Base-by-base conservation (phyloP, 768 basidiomycete genomes). In the Pleurotus sapidus region DNA sequence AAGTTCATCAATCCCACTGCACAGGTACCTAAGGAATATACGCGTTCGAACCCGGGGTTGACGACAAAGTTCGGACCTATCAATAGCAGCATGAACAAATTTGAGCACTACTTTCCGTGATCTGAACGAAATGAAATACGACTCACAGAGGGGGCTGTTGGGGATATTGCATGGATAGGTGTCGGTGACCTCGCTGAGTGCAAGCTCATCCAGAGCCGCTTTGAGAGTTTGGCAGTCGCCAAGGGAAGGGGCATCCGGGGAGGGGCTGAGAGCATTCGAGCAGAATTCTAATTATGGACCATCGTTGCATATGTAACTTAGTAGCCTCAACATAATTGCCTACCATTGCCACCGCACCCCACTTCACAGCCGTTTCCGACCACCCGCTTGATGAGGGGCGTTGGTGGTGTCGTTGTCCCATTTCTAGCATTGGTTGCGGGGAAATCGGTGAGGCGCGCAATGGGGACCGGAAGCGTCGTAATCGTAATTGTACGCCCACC, bases 31-130 rank as follows among this genome's bases (percentile, higher is more conserved):
- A 30, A 40, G 24, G 46, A 57, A 24, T 56, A 59, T 5, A 43
- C 30, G 5, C 46, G 34, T 27, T 59, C 58, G n/a, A 48, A 56
- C 18, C 38, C 55, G 37, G 58, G 58, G 11, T 12, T 18, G 27
- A 59, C 47, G 3, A 49, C 30, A 20, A 57, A 60, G 49, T 57
- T 60, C 6, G 58, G 58, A 55, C 58, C 58, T 59, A 30, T 11
- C 17, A 45, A 46, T 9, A 25, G 18, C 7, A 47, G 27, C n/a
- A 11, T 48, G 45, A 39, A 27, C n/a, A 30, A 30, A 27, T 14
- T 30, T n/a, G 48, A 49, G n/a, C 24, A 11, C n/a, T 24, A 20
- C 7, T 3, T n/a, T 9, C 5, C 20, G 20, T n/a, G 8, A 17
- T 42, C 17, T 25, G 17, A 7, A 25, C 5, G 20, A n/a, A n/a